Conservation (phyloP, 1,284 basidiomycete genomes). For the Malassezia brasiliensis region DNA sequence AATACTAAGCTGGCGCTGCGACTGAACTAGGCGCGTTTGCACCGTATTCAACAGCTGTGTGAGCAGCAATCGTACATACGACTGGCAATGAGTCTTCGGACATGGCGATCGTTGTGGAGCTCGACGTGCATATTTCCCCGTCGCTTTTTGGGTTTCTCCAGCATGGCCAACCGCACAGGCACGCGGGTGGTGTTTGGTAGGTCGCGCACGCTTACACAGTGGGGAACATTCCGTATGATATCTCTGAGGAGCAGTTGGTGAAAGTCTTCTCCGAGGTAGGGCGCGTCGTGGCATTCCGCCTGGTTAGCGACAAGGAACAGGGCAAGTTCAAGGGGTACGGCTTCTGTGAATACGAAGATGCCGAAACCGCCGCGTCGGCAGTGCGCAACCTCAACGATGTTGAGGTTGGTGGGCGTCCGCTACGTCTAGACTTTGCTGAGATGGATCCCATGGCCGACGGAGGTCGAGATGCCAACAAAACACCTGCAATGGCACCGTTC, state of each 20-base stretch:
- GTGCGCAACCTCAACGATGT: slow-evolving; percentile 73
- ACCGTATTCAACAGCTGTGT: slow-evolving; percentile 15
- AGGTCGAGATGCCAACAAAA: background rate
- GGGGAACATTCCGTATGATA: slow-evolving; percentile 47
- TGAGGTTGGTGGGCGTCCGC: slow-evolving; percentile 68
- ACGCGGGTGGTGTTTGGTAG: slow-evolving; percentile 21
- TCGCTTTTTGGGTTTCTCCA: background rate
- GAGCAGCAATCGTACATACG: background rate
- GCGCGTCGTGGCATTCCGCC: slow-evolving; percentile 41
- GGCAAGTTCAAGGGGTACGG: slow-evolving; percentile 95
- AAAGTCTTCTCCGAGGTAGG: slow-evolving; percentile 45
- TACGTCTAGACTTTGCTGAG: slow-evolving; percentile 65
- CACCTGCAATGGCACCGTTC: slow-evolving; percentile 50
- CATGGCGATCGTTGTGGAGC: background rate
- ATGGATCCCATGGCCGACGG: slow-evolving; percentile 47
- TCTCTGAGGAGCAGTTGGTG: slow-evolving; percentile 45
- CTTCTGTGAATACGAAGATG: slow-evolving; percentile 92
- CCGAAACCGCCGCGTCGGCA: slow-evolving; percentile 76
- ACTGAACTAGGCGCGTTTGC: slow-evolving; percentile 8
- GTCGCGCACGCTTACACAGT: slow-evolving; percentile 22
- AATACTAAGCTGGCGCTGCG: slow-evolving; percentile 15
- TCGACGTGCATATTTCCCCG: background rate
- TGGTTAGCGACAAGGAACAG: slow-evolving; percentile 84
- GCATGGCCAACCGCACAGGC: slow-evolving; percentile 13
- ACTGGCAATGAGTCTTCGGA: slow-evolving; percentile 12